Base-by-base conservation (phyloP, 768 basidiomycete species). In the Suillus paluster region DNA sequence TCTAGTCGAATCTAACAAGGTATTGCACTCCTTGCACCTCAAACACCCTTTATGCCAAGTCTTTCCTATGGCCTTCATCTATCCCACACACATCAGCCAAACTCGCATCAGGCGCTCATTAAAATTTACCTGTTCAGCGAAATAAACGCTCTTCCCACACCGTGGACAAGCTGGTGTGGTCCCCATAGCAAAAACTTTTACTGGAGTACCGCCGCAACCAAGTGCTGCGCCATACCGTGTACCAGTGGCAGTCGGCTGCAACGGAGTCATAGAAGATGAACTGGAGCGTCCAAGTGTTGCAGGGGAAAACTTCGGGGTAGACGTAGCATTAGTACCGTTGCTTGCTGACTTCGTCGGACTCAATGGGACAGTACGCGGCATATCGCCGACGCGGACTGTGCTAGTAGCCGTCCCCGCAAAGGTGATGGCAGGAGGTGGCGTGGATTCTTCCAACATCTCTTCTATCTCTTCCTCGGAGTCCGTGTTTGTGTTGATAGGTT, bases 51-150 rank as follows among this genome's bases (percentile, higher is more conserved):
- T 92, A 66, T 94, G 92, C 75, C 81, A 94, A 17, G 88, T 90
- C 79, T 91, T 90, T 9, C 90, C 90, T 15, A 91, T 82, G 1
- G 92, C 92, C 73, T 91, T 92, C 61, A 91, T 86, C 91, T 92
- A 64, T 49, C 11, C 19, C 48, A 59, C 17, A 11, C 4, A 36
- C 11, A 36, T 72, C 33, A 68, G 57, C 39, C 36, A n/a, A 56
- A 48, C 25, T n/a, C 21, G 49, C 27, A 21, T n/a, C 19, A 23
- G 5, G 19, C 44, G 15, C 30, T 46, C 6, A 30, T 9, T 19
- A 23, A 38, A 21, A 64, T 68, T 21, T 50, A 87, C 91, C 83
- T 92, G 91, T 72, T 94, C 92, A 15, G 92, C 92, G 69, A 94
- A 94, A 76, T 91, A 95, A 11, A 95, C 92, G 57, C 82, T 88